Evolutionary conservation across 1,284 basidiomycete genomes (phyloP).

Genomic region (Ganoderma meredithae): DNA sequence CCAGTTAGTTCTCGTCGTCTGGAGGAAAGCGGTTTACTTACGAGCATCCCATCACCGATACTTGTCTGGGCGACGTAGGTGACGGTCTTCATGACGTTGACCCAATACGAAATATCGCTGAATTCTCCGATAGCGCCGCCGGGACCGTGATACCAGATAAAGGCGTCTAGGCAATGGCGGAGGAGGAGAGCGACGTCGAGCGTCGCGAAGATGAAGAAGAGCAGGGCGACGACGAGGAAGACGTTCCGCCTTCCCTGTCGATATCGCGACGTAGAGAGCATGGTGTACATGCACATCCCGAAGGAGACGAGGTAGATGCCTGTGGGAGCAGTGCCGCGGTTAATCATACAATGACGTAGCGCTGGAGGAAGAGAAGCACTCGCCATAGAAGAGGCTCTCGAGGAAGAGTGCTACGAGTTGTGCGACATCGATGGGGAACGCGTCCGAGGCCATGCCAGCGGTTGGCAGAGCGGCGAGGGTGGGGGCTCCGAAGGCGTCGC

Average conservation of each 20-base stretch:
- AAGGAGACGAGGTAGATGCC: not conserved
- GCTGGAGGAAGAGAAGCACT: not conserved
- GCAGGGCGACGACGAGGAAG: not conserved
- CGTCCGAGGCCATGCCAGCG: not conserved
- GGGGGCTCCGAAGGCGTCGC: not conserved
- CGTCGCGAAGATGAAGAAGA: constrained; percentile 28
- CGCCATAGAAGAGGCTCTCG: constrained; percentile 7
- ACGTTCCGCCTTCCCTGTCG: not conserved
- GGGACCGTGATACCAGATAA: constrained; percentile 36
- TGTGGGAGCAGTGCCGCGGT: not conserved
- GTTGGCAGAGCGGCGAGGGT: not conserved
- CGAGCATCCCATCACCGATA: constrained; percentile 40
- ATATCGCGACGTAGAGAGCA: not conserved
- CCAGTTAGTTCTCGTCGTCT: not conserved
- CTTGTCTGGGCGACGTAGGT: constrained; percentile 33
- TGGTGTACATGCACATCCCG: constrained; percentile 6
- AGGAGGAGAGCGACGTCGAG: constrained; percentile 37
- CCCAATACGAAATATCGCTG: constrained; percentile 38
- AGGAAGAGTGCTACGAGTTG: constrained; percentile 8
- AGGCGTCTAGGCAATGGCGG: constrained; percentile 37
- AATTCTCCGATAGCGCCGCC: constrained; percentile 36
- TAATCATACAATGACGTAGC: not conserved
- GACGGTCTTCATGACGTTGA: constrained; percentile 35
- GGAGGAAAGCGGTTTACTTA: constrained; percentile 15
- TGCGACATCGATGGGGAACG: not conserved